Base-by-base conservation (phyloP, 805 yeast species). In the Cyberlindnera galapagoensis region DNA sequence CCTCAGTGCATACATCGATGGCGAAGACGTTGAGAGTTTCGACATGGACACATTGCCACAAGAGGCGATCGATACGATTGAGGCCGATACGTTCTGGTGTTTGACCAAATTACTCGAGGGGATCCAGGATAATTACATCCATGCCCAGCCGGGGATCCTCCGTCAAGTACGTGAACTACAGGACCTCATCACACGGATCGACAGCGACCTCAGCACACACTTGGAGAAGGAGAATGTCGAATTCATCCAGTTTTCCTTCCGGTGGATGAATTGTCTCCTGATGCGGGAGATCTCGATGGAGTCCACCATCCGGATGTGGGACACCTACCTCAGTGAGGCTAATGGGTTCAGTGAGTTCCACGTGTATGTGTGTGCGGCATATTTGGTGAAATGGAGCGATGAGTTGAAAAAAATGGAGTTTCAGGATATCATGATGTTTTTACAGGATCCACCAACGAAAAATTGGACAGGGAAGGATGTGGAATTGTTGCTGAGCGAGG, bases 51-150 rank as follows among this genome's bases (percentile, higher is more conserved):
- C 61, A 7, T 53, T 88, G 36, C 76, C 86, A 2, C 54, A 62
- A 18, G 74, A 76, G 26, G 76, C 80, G 12, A 56, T 80, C 26
- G 69, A 74, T 30, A 74, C 74, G 11, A 75, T 90, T 13, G 98
- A 92, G 53, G 97, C 97, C 3, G 98, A 92, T 59, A 80, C 95
- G 3, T 92, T 84, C 61, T 92, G 98, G 98, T 92, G 97, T 57
- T 63, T 92, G 36, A 81, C 96, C 4, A 79, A 90, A 50, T 65
- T 92, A 17, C 65, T 92, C 30, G 98, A 92, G 51, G 94, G 94
- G 14, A 92, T 92, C 40, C 95, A 94, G 44, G 98, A 92, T 56
- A 92, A 88, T 52, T 92, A 88, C 58, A 90, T 92, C 34, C 97
- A 90, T 59, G 96, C 95, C 21, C 98, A 92, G 57, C 98, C 98